Base-by-base conservation (phyloP, 345 rosid species). In the Hibiscus mutabilis region DNA sequence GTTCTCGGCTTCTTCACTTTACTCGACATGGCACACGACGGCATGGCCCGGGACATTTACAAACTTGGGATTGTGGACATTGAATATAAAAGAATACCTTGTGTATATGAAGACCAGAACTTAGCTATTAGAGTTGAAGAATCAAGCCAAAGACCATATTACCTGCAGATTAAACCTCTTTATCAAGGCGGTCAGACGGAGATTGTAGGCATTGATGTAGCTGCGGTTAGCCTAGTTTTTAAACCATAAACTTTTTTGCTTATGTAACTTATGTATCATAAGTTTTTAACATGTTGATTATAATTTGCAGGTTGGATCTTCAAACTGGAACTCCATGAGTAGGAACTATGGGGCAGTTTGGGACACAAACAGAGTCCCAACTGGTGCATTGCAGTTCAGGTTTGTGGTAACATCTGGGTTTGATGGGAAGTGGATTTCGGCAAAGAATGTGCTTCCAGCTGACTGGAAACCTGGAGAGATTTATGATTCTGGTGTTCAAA, bases 341-440 rank as follows among this genome's bases (percentile, higher is more conserved):
- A 75, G 91, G 72, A 88, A 82, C 74, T 33, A 82, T 13, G 99
- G 97, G 4, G 97, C 99, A 0, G 89, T 95, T 1, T 91, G 97
- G 97, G 81, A 77, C 69, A 82, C 97, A 1, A 83, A 82, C 60
- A 79, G 87, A 56, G 91, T 86, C 13, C 97, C 99, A 2, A 79
- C 72, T 0, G 97, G 97, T 22, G 84, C 91, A 13, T 18, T 95
- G 42, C 97, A 95, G 67, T 88, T 95, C 75, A 78, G 96, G 27
- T 59, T 0, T 5, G 13, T 16, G 56, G 56, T 51, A 7, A 51
- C 21, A 16, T 51, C 22, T n/a, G 14, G 56, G 8, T 94, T 71
- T 13, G 99, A 94, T 68, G 97, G 98, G n/a, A 90, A 88, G 66
- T 42, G 84, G 89, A 60, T 88, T 60, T 91, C 91, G 97, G 86